A percentile compares a stretch with the other conserved stretches of the same genome.
phyloP scores from a whole-genome alignment of 176 grass and related monocot genomes.

The Ananas comosus region DNA sequence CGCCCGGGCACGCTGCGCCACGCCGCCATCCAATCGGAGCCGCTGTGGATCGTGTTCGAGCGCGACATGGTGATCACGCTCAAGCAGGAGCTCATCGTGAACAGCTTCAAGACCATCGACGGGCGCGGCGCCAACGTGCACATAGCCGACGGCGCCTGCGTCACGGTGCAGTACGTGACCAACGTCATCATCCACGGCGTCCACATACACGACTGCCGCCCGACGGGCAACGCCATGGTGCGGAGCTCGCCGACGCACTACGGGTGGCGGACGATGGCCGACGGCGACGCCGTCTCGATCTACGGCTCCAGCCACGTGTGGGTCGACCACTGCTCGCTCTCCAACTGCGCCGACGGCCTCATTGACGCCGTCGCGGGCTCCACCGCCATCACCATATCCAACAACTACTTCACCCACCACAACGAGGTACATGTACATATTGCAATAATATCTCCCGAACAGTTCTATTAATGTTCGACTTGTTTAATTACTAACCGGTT shows the following conservation, averaged over 20 bases:
- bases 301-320: constrained; percentile 25
- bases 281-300: constrained; percentile 24
- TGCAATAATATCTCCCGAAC: too few relatives aligned
- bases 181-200: constrained; percentile 31
- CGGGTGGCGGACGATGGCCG: constrained; percentile 26
- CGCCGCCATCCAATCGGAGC: constrained; percentile 16
- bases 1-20: constrained; percentile 17
- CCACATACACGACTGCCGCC: constrained; percentile 24
- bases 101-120: constrained; percentile 32
- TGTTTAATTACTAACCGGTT: too few relatives aligned
- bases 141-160: constrained; percentile 30
- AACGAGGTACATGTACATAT: constrained; percentile 2
- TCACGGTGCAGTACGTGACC: constrained; percentile 27
- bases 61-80: constrained; percentile 30
- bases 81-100: constrained; percentile 29
- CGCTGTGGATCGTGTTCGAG: constrained; percentile 27
- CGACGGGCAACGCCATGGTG: constrained; percentile 28
- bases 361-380: constrained; percentile 20
- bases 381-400: constrained; percentile 28
- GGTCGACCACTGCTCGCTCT: constrained; percentile 25
- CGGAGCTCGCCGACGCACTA: constrained; percentile 26
- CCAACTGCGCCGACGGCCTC: constrained; percentile 31
- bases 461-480: too few relatives aligned
- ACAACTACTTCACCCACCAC: constrained; percentile 29
- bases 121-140: constrained; percentile 23